Base-by-base conservation (phyloP, 1,139 yeast genomes). In the Scheffersomyces segobiensis region DNA sequence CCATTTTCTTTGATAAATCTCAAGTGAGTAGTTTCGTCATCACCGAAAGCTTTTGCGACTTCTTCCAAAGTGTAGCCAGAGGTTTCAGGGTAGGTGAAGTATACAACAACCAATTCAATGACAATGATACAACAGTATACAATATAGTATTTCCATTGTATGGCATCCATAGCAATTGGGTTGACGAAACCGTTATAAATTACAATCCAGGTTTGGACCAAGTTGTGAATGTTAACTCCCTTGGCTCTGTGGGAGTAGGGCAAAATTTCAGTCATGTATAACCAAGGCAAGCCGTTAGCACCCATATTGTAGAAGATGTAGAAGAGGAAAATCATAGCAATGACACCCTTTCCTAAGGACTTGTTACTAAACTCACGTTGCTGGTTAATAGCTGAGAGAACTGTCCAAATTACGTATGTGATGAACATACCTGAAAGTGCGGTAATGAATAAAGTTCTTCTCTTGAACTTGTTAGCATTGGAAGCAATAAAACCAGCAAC, bases 131-230 rank as follows among this genome's bases (percentile, higher is more conserved):
- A 75, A 62, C 82, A 73, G 71, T 70, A 85, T 10, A 86, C 87
- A 63, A 85, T 83, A 68, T 86, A 86, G 73, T 84, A 86, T 66
- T 82, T 84, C 87, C 88, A 85, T 50, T 76, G 77, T 62, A 86
- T 81, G 48, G 82, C 81, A 59, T 79, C 85, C 85, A 86, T 80
- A 46, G 88, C 89, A 65, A 86, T 78, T 6, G 88, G 84, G 65
- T 84, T 84, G 56, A 84, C 87, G 66, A 80, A 85, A 50, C 84
- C 78, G 56, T 79, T 80, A 72, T 72, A 68, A 46, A 68, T 48
- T 12, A 21, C 48, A 32, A 52, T 56, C 22, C 47, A 26, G 39
- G 55, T 48, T 7, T 55, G 56, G 17, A 57, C 47, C 22, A 63
- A 47, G 42, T 58, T 50, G 39, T 24, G 67, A 59, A 78, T 65